phyloP scores from a whole-genome alignment of 768 basidiomycete genomes.

The Fibroporia radiculosa region DNA sequence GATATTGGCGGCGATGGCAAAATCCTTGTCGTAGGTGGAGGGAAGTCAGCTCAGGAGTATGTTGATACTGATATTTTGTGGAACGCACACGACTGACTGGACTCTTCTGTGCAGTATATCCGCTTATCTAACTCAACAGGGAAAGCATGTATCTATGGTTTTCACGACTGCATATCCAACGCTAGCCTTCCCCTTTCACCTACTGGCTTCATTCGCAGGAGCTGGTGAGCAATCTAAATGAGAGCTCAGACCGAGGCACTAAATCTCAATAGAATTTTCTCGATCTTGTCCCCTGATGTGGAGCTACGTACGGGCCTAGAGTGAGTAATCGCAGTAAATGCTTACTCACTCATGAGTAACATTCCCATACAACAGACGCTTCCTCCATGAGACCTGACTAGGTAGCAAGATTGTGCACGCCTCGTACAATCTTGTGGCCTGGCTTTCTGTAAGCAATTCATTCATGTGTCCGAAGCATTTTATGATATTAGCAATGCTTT shows the following conservation, averaged over 20 bases:
- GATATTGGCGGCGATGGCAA: conserved; percentile 18
- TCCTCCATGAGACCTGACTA: conserved; percentile 52
- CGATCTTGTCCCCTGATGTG: conserved; percentile 40
- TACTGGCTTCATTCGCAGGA: not conserved
- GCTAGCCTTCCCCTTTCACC: conserved; percentile 28
- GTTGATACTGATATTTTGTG: conserved; percentile 7
- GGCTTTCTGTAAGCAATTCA: conserved; percentile 29
- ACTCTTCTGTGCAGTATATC: conserved; percentile 21
- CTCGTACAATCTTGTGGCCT: conserved; percentile 38
- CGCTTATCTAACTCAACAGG: conserved; percentile 38
- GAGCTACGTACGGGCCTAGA: conserved; percentile 45
- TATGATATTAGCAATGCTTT: not conserved
- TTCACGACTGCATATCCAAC: conserved; percentile 46
- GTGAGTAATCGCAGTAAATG: conserved; percentile 26
- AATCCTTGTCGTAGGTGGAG: conserved; percentile 53
- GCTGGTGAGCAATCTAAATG: not conserved
- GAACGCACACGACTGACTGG: not conserved
- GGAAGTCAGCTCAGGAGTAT: conserved; percentile 60
- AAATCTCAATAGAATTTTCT: conserved; percentile 23
- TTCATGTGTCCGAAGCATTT: not conserved
- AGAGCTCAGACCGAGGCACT: not conserved
- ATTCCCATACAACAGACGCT: conserved; percentile 30
- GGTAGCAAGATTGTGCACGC: conserved; percentile 43
- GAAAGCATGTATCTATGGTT: conserved; percentile 40
- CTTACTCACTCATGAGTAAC: not conserved